These are phyloP conservation scores for Picea glauca DNA, from an alignment of 75 land plant species.

Conservation along the genomic window DNA sequence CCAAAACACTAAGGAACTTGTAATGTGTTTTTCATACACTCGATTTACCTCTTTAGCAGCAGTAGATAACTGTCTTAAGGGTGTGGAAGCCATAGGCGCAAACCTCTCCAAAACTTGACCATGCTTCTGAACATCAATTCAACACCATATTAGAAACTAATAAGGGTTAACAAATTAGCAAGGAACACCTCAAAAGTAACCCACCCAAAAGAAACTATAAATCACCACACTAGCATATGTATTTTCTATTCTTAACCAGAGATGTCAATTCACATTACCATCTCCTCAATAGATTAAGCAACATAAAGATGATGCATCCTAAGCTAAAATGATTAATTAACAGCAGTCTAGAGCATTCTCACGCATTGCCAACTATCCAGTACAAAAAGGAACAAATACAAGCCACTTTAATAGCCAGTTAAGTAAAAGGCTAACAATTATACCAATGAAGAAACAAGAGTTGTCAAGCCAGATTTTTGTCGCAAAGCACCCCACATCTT, in stretches of 20 bases:
- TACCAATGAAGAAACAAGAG: conserved; percentile 5
- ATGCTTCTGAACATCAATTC: too few species aligned
- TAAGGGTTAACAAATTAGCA: background rate
- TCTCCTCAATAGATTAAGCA: background rate
- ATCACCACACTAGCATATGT: background rate
- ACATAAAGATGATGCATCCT: background rate
- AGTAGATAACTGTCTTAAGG: too few species aligned
- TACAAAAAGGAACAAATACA: background rate
- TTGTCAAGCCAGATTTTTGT: background rate
- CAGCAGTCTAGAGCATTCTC: background rate
- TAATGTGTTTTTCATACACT: too few species aligned
- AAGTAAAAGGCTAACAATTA: background rate
- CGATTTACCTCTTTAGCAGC: too few species aligned
- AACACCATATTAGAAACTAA: background rate
- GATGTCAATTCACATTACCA: background rate
- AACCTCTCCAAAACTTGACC: too few species aligned
- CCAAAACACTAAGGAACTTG: too few species aligned
- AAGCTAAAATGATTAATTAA: background rate
- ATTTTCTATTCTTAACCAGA: background rate
- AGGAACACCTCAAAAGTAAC: too few species aligned
- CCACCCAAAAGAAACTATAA: background rate
- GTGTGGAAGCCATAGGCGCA: too few species aligned
- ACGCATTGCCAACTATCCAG: background rate
- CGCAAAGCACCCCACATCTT: conserved; percentile 7
- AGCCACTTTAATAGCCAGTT: background rate